Evolutionary conservation across 305 asterid species (phyloP).

Genomic region (Fraxinus nigra): DNA sequence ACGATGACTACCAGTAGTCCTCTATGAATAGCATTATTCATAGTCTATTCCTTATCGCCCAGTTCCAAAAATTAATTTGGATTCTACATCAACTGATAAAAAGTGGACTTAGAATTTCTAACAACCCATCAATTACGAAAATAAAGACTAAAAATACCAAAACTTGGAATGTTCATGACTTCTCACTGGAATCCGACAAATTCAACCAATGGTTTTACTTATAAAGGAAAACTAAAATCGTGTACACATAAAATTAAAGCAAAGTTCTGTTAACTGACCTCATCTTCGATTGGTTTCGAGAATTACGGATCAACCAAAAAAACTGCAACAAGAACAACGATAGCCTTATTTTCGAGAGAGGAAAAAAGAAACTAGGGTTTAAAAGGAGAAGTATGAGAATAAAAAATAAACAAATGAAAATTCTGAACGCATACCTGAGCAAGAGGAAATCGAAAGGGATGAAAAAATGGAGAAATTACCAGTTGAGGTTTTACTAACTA

Average conservation of each 20-base stretch:
- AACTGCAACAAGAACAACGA: conserved; percentile 2
- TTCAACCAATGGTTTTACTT: conserved; percentile 12
- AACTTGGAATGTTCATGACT: not conserved
- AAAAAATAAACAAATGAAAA: not conserved
- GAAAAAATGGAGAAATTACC: not conserved
- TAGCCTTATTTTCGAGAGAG: not conserved
- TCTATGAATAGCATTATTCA: not conserved
- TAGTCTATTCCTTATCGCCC: not conserved
- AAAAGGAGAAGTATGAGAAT: not conserved
- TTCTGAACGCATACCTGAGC: not conserved
- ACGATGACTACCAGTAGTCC: too few relatives aligned
- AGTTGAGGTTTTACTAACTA: not conserved
- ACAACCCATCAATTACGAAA: not conserved
- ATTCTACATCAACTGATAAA: not conserved
- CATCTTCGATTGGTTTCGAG: conserved; percentile 24
- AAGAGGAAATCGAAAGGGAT: not conserved
- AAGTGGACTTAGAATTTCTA: not conserved
- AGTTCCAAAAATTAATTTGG: not conserved
- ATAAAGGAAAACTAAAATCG: not conserved
- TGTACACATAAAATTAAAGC: conserved; percentile 4
- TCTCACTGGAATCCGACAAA: not conserved
- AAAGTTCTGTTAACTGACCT: conserved; percentile 24
- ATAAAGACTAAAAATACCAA: not conserved
- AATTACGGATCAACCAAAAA: not conserved
- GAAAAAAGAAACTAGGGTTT: not conserved